phyloP scores from a whole-genome alignment of 2,329 filamentous ascomycete genomes.

The Paecilomyces dactylethromorphus region DNA sequence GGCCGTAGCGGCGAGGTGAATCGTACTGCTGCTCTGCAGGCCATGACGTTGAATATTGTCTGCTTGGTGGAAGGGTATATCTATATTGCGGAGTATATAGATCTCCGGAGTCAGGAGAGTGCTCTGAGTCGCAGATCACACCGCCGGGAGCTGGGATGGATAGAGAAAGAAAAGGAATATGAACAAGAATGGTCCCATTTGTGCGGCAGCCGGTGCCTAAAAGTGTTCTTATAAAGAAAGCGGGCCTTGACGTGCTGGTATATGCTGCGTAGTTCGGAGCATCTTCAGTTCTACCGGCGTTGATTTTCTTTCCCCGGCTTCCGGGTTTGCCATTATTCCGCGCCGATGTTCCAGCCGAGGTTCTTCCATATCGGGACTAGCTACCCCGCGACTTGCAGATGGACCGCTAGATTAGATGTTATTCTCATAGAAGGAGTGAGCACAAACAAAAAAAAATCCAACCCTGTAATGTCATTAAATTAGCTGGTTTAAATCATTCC shows the following conservation, averaged over 20 bases:
- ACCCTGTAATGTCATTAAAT: no score
- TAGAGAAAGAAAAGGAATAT: neutral
- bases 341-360: neutral
- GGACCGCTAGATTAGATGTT: no score
- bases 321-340: neutral
- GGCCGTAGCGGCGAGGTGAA: constrained; percentile 4
- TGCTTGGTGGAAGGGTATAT: neutral
- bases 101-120: neutral
- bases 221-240: constrained; percentile 7
- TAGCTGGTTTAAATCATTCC: no score
- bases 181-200: constrained; percentile 4
- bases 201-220: constrained; percentile 4
- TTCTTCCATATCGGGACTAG: no score
- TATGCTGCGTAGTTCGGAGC: constrained; percentile 39
- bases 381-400: no score
- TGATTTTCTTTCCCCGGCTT: constrained; percentile 1
- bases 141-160: neutral
- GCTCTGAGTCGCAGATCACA: neutral
- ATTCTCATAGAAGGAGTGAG: no score
- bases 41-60: constrained; percentile 2
- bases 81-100: neutral
- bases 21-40: constrained; percentile 5
- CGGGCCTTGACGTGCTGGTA: constrained; percentile 28
- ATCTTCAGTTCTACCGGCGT: constrained; percentile 15
- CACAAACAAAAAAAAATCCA: no score